Conservation (phyloP, 1,284 basidiomycete genomes). For the Lignosus rhinocerotis region DNA sequence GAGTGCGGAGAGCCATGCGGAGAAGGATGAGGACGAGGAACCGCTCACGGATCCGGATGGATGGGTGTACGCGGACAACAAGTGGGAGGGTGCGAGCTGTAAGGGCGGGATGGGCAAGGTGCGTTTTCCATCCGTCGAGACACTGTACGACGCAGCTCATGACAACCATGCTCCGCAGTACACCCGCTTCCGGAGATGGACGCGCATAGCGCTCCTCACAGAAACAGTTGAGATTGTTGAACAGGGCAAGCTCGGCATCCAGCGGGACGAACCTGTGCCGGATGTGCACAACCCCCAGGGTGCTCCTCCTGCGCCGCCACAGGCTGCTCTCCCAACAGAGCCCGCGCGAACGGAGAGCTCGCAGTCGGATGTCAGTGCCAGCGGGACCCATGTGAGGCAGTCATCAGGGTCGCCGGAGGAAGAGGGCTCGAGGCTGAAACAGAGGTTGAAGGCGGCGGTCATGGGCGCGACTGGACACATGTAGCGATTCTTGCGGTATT, state of each 20-base stretch:
- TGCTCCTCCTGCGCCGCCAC: neutral
- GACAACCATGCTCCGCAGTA: conserved; percentile 47
- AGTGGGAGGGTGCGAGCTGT: conserved; percentile 82
- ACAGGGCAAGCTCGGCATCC: conserved; percentile 34
- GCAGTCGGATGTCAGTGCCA: neutral
- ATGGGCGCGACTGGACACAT: conserved; percentile 20
- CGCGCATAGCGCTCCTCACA: conserved; percentile 74
- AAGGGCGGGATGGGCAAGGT: conserved; percentile 87
- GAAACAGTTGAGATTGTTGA: conserved; percentile 67
- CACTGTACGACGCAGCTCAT: neutral
- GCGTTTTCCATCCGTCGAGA: conserved; percentile 12
- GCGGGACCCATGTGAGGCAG: neutral
- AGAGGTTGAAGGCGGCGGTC: conserved; percentile 33
- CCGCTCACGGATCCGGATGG: conserved; percentile 82
- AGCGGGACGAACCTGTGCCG: conserved; percentile 12
- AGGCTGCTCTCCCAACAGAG: neutral
- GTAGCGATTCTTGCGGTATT: neutral
- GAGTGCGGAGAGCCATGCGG: conserved; percentile 30
- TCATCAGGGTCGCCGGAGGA: conserved; percentile 14
- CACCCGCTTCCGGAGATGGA: conserved; percentile 84
- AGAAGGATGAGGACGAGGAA: conserved; percentile 38
- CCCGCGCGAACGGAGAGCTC: neutral
- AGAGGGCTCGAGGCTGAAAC: conserved; percentile 25
- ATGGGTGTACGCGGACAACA: conserved; percentile 95
- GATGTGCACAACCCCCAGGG: neutral